Conservation (phyloP, 768 basidiomycete species). For the Rhizopogon vinicolor region DNA sequence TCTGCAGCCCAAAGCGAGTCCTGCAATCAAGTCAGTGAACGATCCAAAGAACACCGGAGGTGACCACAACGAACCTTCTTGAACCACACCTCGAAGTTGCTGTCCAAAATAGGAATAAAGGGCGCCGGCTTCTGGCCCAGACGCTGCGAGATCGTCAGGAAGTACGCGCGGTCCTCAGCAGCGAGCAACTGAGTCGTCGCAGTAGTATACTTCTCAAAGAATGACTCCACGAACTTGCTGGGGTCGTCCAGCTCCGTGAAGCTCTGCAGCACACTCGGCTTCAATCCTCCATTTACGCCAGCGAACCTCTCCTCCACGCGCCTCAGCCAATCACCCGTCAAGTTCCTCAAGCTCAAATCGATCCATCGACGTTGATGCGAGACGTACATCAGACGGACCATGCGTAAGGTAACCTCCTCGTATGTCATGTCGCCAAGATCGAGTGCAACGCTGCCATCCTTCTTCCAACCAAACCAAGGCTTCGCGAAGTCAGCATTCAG, state of each 20-base stretch:
- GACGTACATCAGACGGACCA: slow-evolving; percentile 94
- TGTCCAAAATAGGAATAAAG: slow-evolving; percentile 94
- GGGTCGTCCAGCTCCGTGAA: slow-evolving; percentile 84
- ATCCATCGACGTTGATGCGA: slow-evolving; percentile 90
- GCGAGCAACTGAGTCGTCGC: slow-evolving; percentile 85
- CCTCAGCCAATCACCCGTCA: slow-evolving; percentile 95
- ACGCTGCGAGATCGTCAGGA: slow-evolving; percentile 93
- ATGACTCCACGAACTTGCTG: slow-evolving; percentile 64
- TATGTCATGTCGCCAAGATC: slow-evolving; percentile 98
- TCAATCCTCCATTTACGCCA: slow-evolving; percentile 76
- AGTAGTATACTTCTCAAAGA: slow-evolving; percentile 82
- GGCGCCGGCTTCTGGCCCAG: slow-evolving; percentile 98
- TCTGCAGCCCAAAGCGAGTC: slow-evolving; percentile 98
- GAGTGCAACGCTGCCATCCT: slow-evolving; percentile 76
- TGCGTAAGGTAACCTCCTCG: slow-evolving; percentile 88
- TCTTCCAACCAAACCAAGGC: slow-evolving; percentile 97
- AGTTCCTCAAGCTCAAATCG: slow-evolving; percentile 84
- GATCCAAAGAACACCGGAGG: neutral
- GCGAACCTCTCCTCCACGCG: slow-evolving; percentile 95
- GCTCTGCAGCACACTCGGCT: slow-evolving; percentile 83
- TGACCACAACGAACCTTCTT: slow-evolving; percentile 70
- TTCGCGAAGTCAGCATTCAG: slow-evolving; percentile 95
- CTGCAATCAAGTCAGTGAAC: slow-evolving; percentile 32
- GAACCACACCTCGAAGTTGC: slow-evolving; percentile 97
- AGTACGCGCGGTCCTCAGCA: slow-evolving; percentile 91